A percentile compares a stretch with the other conserved stretches of the same genome.
These are phyloP conservation scores for Backusella morwellensis DNA, from an alignment of 192 early-diverging fungal species.

Conservation along the genomic window DNA sequence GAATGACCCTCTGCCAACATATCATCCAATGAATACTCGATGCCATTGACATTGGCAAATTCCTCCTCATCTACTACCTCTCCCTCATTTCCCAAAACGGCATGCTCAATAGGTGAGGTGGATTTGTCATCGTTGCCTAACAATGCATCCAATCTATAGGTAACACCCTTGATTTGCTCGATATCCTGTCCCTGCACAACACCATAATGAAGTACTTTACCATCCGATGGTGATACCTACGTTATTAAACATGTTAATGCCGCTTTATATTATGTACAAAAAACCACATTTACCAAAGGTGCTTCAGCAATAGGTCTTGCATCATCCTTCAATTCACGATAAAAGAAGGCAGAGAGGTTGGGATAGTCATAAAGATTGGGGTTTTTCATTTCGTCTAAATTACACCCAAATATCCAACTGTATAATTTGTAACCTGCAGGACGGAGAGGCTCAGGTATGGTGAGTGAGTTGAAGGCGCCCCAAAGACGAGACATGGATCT, in stretches of 20 bases:
- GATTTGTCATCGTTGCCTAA: slow-evolving; percentile 46
- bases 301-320: slow-evolving; percentile 70
- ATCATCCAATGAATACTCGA: slow-evolving; percentile 76
- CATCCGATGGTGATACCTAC: slow-evolving; percentile 87
- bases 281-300: slow-evolving; percentile 42
- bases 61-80: slow-evolving; percentile 68
- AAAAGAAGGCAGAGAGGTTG: slow-evolving; percentile 92
- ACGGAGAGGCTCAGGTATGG: slow-evolving; percentile 78
- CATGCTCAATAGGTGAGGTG: slow-evolving; percentile 41
- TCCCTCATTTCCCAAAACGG: not conserved
- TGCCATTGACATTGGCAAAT: slow-evolving; percentile 87
- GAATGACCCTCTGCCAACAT: slow-evolving; percentile 53
- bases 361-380: slow-evolving; percentile 75
- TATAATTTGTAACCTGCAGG: slow-evolving; percentile 75
- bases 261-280: too few species aligned
- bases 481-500: slow-evolving; percentile 88
- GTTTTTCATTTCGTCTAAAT: slow-evolving; percentile 92
- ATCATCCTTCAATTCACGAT: slow-evolving; percentile 79
- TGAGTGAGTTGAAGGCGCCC: slow-evolving; percentile 85
- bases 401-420: slow-evolving; percentile 84
- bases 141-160: slow-evolving; percentile 87
- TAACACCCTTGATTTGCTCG: slow-evolving; percentile 94
- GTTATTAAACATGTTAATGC: too few species aligned
- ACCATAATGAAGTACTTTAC: slow-evolving; percentile 88
- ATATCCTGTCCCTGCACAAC: slow-evolving; percentile 72